Conservation (phyloP, 108 stramenopile species). For the Schizochytrium sp. region DNA sequence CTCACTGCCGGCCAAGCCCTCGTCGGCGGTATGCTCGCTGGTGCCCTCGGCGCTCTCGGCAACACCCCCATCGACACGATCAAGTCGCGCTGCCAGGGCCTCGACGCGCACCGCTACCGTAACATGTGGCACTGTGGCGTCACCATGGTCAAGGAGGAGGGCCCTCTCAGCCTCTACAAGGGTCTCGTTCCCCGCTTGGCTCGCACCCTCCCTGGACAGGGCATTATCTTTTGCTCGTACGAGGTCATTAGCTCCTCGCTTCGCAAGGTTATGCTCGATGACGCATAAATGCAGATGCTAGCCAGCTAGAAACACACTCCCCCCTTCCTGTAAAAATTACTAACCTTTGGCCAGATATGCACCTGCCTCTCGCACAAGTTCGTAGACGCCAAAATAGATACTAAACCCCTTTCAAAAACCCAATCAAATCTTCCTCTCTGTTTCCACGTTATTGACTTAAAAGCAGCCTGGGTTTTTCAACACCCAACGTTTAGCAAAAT, state of each 20-base stretch:
- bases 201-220: slow-evolving; percentile 16
- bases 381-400: no score
- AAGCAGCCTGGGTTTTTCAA: no score
- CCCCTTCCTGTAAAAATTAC: no score
- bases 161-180: slow-evolving; percentile 73
- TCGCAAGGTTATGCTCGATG: neutral
- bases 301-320: no score
- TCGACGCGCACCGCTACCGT: slow-evolving; percentile 67
- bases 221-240: slow-evolving; percentile 23
- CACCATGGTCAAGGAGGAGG: slow-evolving; percentile 77
- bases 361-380: no score
- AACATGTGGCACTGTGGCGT: slow-evolving; percentile 78
- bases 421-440: no score
- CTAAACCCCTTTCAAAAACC: no score
- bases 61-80: slow-evolving; percentile 96
- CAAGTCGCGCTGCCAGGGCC: slow-evolving; percentile 94
- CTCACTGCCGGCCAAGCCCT: slow-evolving; percentile 55
- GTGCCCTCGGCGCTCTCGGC: slow-evolving; percentile 85
- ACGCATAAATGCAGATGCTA: neutral
- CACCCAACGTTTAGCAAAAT: no score
- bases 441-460: no score
- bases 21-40: slow-evolving; percentile 87
- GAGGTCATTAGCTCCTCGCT: slow-evolving; percentile 13
- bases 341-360: no score
- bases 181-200: slow-evolving; percentile 72